A percentile compares a stretch with the other conserved stretches of the same genome.
phyloP scores from a whole-genome alignment of 2,329 filamentous ascomycete species.

The Verticillium albo-atrum region DNA sequence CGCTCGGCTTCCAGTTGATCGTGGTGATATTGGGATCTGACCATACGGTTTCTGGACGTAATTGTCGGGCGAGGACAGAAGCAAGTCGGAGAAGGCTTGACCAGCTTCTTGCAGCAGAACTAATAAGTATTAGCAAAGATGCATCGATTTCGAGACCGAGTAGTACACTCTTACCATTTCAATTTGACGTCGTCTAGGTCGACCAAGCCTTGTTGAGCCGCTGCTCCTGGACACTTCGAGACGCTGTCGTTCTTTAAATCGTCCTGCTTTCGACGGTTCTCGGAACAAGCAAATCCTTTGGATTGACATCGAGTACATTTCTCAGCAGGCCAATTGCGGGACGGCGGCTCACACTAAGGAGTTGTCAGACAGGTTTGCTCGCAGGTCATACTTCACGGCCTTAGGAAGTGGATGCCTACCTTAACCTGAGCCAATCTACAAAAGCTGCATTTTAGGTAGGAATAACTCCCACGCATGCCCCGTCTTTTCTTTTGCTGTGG shows the following conservation, averaged over 20 bases:
- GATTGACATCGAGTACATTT: background rate
- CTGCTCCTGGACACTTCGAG: background rate
- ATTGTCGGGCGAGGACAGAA: too few relatives aligned
- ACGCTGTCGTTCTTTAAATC: background rate
- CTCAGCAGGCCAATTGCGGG: background rate
- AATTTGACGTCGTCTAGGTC: too few relatives aligned
- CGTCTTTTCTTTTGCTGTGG: background rate
- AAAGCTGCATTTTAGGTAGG: background rate
- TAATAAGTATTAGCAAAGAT: too few relatives aligned
- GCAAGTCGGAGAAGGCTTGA: too few relatives aligned
- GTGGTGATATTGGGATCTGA: too few relatives aligned
- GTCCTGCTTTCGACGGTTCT: background rate
- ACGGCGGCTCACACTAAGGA: background rate
- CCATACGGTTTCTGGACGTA: too few relatives aligned
- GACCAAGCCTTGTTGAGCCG: background rate
- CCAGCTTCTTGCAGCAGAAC: too few relatives aligned
- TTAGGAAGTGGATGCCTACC: background rate
- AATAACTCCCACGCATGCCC: background rate
- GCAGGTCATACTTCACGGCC: too few relatives aligned
- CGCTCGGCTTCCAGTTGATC: too few relatives aligned
- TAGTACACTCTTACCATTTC: too few relatives aligned
- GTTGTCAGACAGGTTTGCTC: background rate
- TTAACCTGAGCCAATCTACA: background rate
- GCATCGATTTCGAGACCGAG: too few relatives aligned
- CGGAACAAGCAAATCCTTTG: background rate